Percentiles rank a stretch among this genome's conserved stretches.
Evolutionary conservation across 2,329 filamentous ascomycete species (phyloP).

Genomic region (Botrytis elliptica): DNA sequence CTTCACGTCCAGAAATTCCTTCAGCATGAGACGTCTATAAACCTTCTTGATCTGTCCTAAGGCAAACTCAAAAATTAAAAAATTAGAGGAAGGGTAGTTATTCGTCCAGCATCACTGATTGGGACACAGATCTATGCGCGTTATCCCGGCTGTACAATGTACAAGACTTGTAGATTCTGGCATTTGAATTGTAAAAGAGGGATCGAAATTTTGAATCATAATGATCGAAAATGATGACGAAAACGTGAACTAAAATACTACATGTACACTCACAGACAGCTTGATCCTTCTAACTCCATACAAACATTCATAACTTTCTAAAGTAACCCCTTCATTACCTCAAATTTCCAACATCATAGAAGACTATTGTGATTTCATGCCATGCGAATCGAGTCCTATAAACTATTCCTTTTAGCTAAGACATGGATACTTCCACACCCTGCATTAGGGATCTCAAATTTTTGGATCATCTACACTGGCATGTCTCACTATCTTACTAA

Average conservation of each 20-base stretch:
- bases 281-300: not conserved
- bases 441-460: not conserved
- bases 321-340: not conserved
- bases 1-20: too few relatives aligned
- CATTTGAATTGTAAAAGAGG: not conserved
- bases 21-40: not conserved
- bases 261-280: too few relatives aligned
- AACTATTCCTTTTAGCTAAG: not conserved
- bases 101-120: not conserved
- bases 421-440: not conserved
- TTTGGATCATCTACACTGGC: fast-evolving
- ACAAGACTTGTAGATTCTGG: not conserved
- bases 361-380: not conserved
- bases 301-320: not conserved
- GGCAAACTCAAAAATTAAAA: not conserved
- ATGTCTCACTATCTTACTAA: not conserved
- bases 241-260: not conserved
- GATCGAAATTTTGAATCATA: not conserved
- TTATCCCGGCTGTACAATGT: not conserved
- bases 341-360: not conserved
- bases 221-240: not conserved
- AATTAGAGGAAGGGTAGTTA: not conserved
- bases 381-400: not conserved
- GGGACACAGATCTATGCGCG: fast-evolving
- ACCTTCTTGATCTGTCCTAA: fast-evolving